Evolutionary conservation across 257 asterid genomes (phyloP), one percentile per base, ranked within the genome.

Genomic region (Salvia hispanica): DNA sequence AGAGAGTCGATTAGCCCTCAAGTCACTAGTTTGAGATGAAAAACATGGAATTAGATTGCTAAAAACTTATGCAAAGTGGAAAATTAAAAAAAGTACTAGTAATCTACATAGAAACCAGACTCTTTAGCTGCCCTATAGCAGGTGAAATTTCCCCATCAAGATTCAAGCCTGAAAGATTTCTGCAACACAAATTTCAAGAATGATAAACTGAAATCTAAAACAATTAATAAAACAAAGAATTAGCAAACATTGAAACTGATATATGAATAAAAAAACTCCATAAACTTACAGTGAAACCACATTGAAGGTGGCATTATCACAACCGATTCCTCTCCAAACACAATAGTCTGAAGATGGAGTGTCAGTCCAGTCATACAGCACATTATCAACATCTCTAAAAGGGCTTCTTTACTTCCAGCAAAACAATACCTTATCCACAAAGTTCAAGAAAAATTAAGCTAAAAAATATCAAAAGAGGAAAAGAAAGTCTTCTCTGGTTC

Each of bases 81-180:
- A 4, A 7, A 6, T 34, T 28, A 36, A 8, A 61, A 3, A 1
- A 7, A 55, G 31, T 25, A 25, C 31, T 25, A 25, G 31, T 25
- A 48, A 71, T 8, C n/a, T 84, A 94, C 99, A 94, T 81, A 55
- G 95, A 81, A 37, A 80, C 52, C 33, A 94, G 82, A 80, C 75
- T 72, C 72, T 82, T 86, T 44, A 94, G 95, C 75, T 84, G 85
- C 51, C 99, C 98, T 1, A 94, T 74, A 25, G 98, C 95, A 14
- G 98, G 95, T 66, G 99, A 89, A 62, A 94, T 74, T 81, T 91
- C 98, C 40, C 99, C 99, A 67, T 82, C 96, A 64, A 94, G 95
- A 82, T 94, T 91, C 82, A 87, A 72, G 43, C 95, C 85, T 4
- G 99, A 94, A 25, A 94, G 91, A 76, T 94, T 94, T 45, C 99